Evolutionary conservation across 179 eudicot genomes (phyloP).

Genomic region (Silene vulgaris): DNA sequence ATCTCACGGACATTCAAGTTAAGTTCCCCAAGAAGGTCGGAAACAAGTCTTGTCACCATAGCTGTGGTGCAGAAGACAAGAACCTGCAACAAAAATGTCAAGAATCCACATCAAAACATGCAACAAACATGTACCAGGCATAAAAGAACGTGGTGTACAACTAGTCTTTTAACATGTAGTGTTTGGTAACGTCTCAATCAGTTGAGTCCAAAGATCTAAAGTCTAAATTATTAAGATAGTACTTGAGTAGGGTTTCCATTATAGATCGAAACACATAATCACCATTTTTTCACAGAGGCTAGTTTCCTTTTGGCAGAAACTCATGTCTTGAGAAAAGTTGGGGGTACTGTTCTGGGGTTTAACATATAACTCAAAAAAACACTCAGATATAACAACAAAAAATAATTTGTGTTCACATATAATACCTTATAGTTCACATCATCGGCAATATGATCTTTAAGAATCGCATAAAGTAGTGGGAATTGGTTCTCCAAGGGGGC

Average conservation of each 20-base stretch:
- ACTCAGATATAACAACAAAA: neutral
- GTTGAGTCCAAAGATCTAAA: neutral
- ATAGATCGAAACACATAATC: too few species aligned
- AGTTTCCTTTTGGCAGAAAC: neutral
- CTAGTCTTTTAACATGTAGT: neutral
- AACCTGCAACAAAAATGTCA: conserved; percentile 42
- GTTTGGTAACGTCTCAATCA: neutral
- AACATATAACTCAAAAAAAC: neutral
- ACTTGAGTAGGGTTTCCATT: neutral
- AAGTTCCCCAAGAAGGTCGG: conserved; percentile 78
- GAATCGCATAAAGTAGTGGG: conserved; percentile 53
- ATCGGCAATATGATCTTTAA: conserved; percentile 78
- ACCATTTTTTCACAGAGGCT: neutral
- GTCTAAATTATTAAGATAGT: neutral
- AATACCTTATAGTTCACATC: conserved; percentile 85
- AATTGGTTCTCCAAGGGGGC: conserved; percentile 89
- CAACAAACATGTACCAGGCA: too few species aligned
- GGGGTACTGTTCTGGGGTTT: neutral
- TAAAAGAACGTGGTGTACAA: too few species aligned
- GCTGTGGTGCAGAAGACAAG: conserved; percentile 99
- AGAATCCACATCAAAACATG: conserved; percentile 8
- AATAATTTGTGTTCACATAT: neutral
- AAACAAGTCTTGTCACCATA: conserved; percentile 77
- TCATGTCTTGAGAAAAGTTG: too few species aligned
- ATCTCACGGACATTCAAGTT: conserved; percentile 87